Base-by-base conservation (phyloP, 164 flowering plant species). In the Pachysandra terminalis region DNA sequence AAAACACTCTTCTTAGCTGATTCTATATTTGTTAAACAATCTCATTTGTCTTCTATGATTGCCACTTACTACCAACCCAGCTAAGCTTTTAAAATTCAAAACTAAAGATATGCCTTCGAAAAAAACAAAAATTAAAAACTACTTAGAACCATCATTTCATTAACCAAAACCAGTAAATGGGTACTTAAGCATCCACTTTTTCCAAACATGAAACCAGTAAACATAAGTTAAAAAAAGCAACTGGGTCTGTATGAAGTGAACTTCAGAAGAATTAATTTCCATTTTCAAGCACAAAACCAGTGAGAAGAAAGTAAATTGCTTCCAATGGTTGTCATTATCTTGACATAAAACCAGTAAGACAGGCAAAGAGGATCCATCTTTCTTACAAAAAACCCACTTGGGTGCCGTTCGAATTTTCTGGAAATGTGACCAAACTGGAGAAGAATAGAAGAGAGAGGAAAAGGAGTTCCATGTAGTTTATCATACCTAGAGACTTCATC, bases 401-500 rank as follows among this genome's bases (percentile, higher is more conserved):
- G 49, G 41, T 63, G 24, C 37, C 10, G 56, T 51, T 57, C 32
- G 64, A 62, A 37, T 17, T 1, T 40, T 45, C 69, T 67, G 57
- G 62, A 56, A 68, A 69, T 35, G 10, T 19, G 26, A 27, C 56
- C 35, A 28, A 26, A 60, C 59, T 19, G 5, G 7, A 27, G 14
- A n/a, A 65, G 13, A 24, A 14, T 51, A 23, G 59, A 19, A 19
- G 7, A 14, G 51, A 58, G 10, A 19, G 9, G n/a, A 59, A 56
- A 27, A 7, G 22, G 69, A 41, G 58, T 32, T 17, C 41, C n/a
- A n/a, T n/a, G n/a, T 28, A 27, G 2, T 12, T 7, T 25, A 23
- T 40, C 16, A 41, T 74, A 92, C 98, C 98, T 92, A 51, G 98
- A 87, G 67, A 95, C 89, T 77, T 95, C 98, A 75, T 95, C 96